Evolutionary conservation across 108 stramenopile species (phyloP).

Genomic region (Thalassiosira profunda): DNA sequence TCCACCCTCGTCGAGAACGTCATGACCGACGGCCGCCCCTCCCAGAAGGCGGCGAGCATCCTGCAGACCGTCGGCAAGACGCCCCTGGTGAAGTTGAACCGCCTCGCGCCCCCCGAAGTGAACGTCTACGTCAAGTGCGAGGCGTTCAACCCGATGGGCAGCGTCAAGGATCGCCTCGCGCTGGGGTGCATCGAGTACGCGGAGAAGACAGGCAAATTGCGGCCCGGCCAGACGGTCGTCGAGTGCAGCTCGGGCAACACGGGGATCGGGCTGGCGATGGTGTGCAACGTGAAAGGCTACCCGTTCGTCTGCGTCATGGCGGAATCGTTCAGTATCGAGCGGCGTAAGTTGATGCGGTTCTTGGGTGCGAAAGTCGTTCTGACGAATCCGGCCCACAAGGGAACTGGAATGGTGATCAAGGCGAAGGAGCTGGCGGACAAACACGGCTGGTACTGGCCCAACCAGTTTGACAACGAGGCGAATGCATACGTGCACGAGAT

Average conservation of each 20-base stretch:
- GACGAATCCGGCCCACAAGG: constrained; percentile 32
- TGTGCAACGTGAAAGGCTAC: constrained; percentile 54
- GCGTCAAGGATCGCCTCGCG: constrained; percentile 90
- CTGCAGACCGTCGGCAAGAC: constrained; percentile 53
- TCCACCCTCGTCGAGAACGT: constrained; percentile 17
- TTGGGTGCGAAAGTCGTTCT: constrained; percentile 33
- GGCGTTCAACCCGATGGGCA: constrained; percentile 72
- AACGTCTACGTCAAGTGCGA: constrained; percentile 69
- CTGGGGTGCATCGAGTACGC: constrained; percentile 77
- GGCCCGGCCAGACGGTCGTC: constrained; percentile 91
- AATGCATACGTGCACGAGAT: constrained; percentile 73
- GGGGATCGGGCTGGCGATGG: constrained; percentile 77
- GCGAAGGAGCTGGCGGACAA: constrained; percentile 40
- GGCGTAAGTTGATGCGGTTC: constrained; percentile 40
- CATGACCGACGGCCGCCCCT: constrained; percentile 23
- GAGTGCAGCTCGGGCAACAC: constrained; percentile 96
- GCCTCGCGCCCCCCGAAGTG: constrained; percentile 34
- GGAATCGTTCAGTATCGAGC: constrained; percentile 52
- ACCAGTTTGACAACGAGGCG: constrained; percentile 82
- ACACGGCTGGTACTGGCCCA: constrained; percentile 29
- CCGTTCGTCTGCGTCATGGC: constrained; percentile 60
- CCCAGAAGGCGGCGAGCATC: not conserved
- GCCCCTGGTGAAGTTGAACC: constrained; percentile 40
- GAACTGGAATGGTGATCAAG: constrained; percentile 30
- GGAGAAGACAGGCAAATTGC: constrained; percentile 68